Evolutionary conservation across 192 early-diverging fungal species (phyloP).

Genomic region (Phycomyces nitens): DNA sequence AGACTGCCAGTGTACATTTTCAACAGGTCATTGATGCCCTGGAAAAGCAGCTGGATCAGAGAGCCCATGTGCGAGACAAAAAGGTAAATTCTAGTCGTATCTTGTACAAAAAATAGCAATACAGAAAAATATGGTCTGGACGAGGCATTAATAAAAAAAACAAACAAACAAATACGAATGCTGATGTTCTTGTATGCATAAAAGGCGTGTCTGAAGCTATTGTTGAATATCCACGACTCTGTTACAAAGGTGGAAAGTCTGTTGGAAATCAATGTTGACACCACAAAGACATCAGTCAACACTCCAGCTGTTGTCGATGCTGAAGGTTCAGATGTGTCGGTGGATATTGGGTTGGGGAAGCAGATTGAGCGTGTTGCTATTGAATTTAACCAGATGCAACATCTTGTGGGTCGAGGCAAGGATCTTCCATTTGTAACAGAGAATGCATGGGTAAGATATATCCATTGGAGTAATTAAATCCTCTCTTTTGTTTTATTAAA

Average conservation of each 20-base stretch:
- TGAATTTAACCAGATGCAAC: constrained; percentile 82
- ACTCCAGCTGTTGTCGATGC: neutral
- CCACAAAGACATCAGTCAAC: neutral
- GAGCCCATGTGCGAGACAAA: constrained; percentile 62
- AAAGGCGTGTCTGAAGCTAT: constrained; percentile 62
- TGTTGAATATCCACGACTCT: constrained; percentile 73
- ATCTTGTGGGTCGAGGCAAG: constrained; percentile 62
- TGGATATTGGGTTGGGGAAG: constrained; percentile 50
- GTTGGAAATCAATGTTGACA: constrained; percentile 52
- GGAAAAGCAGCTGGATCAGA: constrained; percentile 55
- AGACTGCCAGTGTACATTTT: constrained; percentile 53
- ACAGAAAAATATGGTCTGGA: no score
- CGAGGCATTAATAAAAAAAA: neutral
- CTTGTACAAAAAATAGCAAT: no score
- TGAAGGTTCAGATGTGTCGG: neutral
- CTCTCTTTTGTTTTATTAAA: constrained; percentile 12
- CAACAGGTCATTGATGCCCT: constrained; percentile 51
- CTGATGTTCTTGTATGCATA: neutral
- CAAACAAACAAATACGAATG: neutral
- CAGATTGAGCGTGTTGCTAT: constrained; percentile 79
- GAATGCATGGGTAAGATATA: constrained; percentile 63
- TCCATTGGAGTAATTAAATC: neutral
- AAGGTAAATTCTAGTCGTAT: no score
- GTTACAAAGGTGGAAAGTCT: constrained; percentile 72
- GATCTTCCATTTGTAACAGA: constrained; percentile 65